Evolutionary conservation across 2,329 filamentous ascomycete genomes (phyloP).

Genomic region (Penicillium thymicola): DNA sequence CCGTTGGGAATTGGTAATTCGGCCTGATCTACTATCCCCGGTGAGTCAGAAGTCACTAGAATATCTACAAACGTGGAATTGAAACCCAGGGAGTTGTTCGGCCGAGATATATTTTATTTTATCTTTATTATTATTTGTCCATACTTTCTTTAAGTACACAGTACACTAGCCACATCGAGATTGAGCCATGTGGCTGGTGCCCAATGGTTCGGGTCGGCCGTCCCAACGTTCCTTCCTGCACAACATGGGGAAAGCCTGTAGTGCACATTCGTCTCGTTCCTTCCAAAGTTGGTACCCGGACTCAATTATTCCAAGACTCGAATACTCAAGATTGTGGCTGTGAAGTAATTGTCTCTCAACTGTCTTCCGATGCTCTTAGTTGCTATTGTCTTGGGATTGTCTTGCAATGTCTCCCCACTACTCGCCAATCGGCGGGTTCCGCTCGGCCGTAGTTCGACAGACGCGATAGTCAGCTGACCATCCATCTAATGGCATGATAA

Average conservation of each 20-base stretch:
- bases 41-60: slow-evolving; percentile 1
- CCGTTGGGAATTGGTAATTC: slow-evolving; percentile 6
- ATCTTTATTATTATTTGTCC: not conserved
- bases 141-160: not conserved
- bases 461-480: slow-evolving; percentile 10
- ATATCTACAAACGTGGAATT: not conserved
- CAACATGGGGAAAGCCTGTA: not conserved
- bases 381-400: not conserved
- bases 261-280: not conserved
- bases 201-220: slow-evolving; percentile 2
- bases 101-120: not conserved
- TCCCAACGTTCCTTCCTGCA: slow-evolving; percentile 2
- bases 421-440: slow-evolving; percentile 8
- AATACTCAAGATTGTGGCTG: slow-evolving; percentile 2
- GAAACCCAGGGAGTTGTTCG: not conserved
- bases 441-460: slow-evolving; percentile 6
- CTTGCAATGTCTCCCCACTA: slow-evolving; percentile 2
- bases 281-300: not conserved
- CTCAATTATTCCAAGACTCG: not conserved
- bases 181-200: slow-evolving; percentile 7
- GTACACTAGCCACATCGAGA: slow-evolving; percentile 5
- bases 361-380: slow-evolving; percentile 2
- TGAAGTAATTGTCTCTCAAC: not conserved
- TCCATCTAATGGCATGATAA: slow-evolving; percentile 4
- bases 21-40: slow-evolving; percentile 2